These are phyloP conservation scores for Pseudopithomyces maydicus DNA, from an alignment of 2,329 filamentous ascomycete species.

Conservation along the genomic window DNA sequence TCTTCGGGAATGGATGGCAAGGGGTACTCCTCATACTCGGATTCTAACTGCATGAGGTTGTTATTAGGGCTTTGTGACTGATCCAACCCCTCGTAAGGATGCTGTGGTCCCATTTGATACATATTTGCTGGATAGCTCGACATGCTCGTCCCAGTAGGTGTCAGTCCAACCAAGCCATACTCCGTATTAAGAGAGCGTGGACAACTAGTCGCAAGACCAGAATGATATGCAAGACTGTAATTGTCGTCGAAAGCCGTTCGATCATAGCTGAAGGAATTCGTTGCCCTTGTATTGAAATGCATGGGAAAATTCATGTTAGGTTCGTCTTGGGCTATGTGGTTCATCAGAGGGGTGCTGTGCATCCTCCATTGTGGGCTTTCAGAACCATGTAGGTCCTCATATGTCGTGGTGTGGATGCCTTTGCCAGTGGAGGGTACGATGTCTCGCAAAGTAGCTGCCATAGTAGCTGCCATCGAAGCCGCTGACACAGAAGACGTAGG, in stretches of 20 bases:
- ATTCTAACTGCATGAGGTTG: slow-evolving; percentile 26
- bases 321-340: slow-evolving; percentile 16
- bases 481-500: slow-evolving; percentile 15
- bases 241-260: slow-evolving; percentile 28
- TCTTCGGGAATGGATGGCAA: slow-evolving; percentile 23
- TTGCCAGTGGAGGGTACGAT: slow-evolving; percentile 10
- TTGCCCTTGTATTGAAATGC: slow-evolving; percentile 13
- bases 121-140: slow-evolving; percentile 37
- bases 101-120: slow-evolving; percentile 37
- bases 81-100: slow-evolving; percentile 25
- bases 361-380: slow-evolving; percentile 28
- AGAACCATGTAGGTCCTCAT: slow-evolving; percentile 21
- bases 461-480: slow-evolving; percentile 19
- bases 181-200: slow-evolving; percentile 26
- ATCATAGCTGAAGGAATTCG: slow-evolving; percentile 20
- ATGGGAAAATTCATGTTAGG: slow-evolving; percentile 17
- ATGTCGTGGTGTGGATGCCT: neutral
- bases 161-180: slow-evolving; percentile 18
- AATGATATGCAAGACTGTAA: slow-evolving; percentile 25
- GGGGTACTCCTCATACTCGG: slow-evolving; percentile 29
- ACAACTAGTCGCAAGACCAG: slow-evolving; percentile 21
- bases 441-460: slow-evolving; percentile 20
- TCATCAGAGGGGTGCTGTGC: slow-evolving; percentile 16
- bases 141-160: slow-evolving; percentile 15
- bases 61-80: slow-evolving; percentile 16